Evolutionary conservation across 2,329 filamentous ascomycete genomes (phyloP), one percentile per base, ranked within the genome.

Genomic region (Talaromyces sp.): DNA sequence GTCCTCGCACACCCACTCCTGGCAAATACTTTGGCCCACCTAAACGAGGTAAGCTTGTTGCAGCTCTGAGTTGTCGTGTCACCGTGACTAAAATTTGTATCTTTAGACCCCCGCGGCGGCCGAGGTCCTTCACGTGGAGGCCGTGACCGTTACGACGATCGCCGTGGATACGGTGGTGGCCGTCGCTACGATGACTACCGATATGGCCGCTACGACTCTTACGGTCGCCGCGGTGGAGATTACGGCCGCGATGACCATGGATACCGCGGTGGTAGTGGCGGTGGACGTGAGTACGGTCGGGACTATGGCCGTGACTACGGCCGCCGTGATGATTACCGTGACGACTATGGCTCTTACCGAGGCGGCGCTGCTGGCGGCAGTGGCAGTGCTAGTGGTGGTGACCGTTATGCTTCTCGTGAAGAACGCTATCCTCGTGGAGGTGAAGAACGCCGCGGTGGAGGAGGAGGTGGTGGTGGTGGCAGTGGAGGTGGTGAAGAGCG

Each of bases 1-100:
- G 93, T 71, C 95, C 95, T 73, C 91, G 95, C 75, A 98, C 94
- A 65, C 95, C 95, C 41, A 99, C 95, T 65, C 95, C 95, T 58
- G 95, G 95, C 82, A 98, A 98, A 84, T 99, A 99, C 86, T 98
- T 97, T 76, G 95, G 95, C 61, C 95, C 95, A 68, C 95, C 95
- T 69, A 99, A 99, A 89, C 87, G 95, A 85, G 93, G 93, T 95
- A 83, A 84, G 90, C 82, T 68, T 67, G 27, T 24, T 24, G 49
- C 27, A 43, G 60, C n/a, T 37, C 11, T 56, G n/a, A 7, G 22
- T 19, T 19, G 14, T 57, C 24, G 39, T 2, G 24, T 49, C 24
- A 6, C 31, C 5, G 4, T 52, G 54, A 60, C 58, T 33, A 58
- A 58, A 52, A 31, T 5, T 31, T 22, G 57, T 58, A 31, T 52